These are phyloP conservation scores for Trichoderma brevicompactum DNA, from an alignment of 2,329 filamentous ascomycete genomes.

Conservation along the genomic window DNA sequence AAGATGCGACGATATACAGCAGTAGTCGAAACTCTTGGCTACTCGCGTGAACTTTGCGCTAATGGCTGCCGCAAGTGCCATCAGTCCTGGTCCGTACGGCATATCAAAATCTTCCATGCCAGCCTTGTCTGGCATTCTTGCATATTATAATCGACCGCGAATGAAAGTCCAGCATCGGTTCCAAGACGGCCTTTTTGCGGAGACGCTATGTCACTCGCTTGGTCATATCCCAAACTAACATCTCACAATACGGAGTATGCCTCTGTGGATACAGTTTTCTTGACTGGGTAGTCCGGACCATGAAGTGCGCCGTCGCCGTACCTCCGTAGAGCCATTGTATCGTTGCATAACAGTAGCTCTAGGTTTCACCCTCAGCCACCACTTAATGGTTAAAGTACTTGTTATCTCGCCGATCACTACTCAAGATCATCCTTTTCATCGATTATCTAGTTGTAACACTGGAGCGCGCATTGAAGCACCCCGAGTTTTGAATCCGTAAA, in stretches of 20 bases:
- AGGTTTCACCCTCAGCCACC: constrained; percentile 9
- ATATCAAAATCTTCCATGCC: constrained; percentile 63
- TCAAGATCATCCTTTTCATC: not conserved
- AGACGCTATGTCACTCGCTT: constrained; percentile 68
- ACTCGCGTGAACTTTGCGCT: not conserved
- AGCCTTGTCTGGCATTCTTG: constrained; percentile 69
- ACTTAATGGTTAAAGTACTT: not conserved
- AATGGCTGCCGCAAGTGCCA: not conserved
- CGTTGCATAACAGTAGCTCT: constrained; percentile 10
- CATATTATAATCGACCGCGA: constrained; percentile 66
- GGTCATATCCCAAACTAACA: constrained; percentile 73
- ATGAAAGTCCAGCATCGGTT: constrained; percentile 55
- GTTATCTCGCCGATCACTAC: not conserved
- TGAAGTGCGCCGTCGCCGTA: constrained; percentile 2
- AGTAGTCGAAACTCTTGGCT: not conserved
- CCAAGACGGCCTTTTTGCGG: constrained; percentile 83
- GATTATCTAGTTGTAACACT: not conserved
- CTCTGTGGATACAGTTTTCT: constrained; percentile 13
- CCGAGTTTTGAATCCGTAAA: not conserved
- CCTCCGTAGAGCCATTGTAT: constrained; percentile 13
- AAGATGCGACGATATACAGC: not conserved
- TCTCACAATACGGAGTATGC: constrained; percentile 74
- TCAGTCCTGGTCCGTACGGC: not conserved
- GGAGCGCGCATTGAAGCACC: not conserved
- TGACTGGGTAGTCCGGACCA: not conserved